phyloP scores from a whole-genome alignment of 495 filamentous ascomycete genomes.

The Lasiosphaeria hispida region DNA sequence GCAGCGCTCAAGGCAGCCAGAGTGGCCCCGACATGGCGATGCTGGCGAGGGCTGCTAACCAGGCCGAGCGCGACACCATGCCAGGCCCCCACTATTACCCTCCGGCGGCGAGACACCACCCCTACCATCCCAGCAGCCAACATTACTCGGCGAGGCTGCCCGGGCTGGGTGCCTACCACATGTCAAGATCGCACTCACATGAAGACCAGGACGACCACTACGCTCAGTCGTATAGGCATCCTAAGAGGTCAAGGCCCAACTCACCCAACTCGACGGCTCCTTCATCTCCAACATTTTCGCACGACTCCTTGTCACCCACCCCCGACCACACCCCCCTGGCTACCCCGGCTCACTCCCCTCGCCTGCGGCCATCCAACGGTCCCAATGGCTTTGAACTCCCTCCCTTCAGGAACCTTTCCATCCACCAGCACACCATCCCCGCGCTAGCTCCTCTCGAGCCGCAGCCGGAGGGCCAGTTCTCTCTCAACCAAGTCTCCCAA shows the following conservation, averaged over 20 bases:
- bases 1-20: constrained; percentile 45
- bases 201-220: constrained; percentile 77
- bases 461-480: constrained; percentile 51
- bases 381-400: constrained; percentile 69
- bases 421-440: constrained; percentile 72
- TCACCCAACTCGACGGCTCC: constrained; percentile 94
- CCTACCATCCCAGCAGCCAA: constrained; percentile 57
- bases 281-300: constrained; percentile 95
- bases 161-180: constrained; percentile 81
- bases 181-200: constrained; percentile 89
- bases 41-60: constrained; percentile 84
- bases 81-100: constrained; percentile 52
- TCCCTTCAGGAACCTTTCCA: constrained; percentile 80
- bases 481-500: constrained; percentile 34
- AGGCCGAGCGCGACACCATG: constrained; percentile 74
- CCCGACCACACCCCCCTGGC: constrained; percentile 95
- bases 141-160: constrained; percentile 61
- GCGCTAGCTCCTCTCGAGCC: constrained; percentile 93
- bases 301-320: constrained; percentile 92
- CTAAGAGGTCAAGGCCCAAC: constrained; percentile 85
- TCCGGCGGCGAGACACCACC: constrained; percentile 41
- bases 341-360: constrained; percentile 92
- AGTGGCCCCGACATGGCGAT: constrained; percentile 75
- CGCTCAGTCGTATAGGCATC: constrained; percentile 58
- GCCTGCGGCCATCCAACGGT: constrained; percentile 70